Conservation (phyloP, 2,329 filamentous ascomycete species). For the Xenoacremonium recifei region DNA sequence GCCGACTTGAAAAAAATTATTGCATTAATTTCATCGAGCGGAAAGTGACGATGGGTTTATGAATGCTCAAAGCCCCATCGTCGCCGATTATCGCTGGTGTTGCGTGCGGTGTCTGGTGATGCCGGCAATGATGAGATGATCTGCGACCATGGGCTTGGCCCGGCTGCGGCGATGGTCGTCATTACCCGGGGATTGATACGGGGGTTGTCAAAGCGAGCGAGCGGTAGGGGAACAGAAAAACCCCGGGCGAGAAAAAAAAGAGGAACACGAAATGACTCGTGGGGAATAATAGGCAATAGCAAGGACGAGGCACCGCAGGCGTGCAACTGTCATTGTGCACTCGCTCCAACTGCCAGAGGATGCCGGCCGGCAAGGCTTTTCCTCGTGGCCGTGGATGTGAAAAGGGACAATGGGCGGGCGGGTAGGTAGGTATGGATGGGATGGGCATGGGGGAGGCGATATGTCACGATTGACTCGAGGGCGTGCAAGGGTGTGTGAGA, state of each 20-base stretch:
- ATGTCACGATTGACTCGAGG: conserved; percentile 22
- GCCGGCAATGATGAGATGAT: conserved; percentile 16
- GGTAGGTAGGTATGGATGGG: too few species aligned
- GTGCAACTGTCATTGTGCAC: too few species aligned
- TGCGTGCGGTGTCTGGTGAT: conserved; percentile 2
- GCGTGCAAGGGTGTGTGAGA: conserved; percentile 23
- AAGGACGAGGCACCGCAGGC: too few species aligned
- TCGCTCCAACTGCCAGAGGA: too few species aligned
- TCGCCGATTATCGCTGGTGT: conserved; percentile 1
- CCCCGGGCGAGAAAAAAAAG: neutral
- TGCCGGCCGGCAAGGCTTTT: too few species aligned
- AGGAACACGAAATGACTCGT: neutral
- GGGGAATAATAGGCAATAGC: too few species aligned
- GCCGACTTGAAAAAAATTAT: too few species aligned
- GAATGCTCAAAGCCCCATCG: too few species aligned
- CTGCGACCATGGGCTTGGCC: conserved; percentile 13
- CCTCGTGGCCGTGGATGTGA: conserved; percentile 9
- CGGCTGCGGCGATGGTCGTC: conserved; percentile 15
- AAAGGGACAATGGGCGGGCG: conserved; percentile 9
- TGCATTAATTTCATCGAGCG: too few species aligned
- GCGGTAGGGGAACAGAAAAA: too few species aligned
- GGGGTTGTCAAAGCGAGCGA: conserved; percentile 1
- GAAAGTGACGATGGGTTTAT: too few species aligned
- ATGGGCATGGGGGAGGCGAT: too few species aligned
- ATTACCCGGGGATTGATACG: conserved; percentile 15